These are phyloP conservation scores for Chenopodium album DNA, from an alignment of 148 eudicot genomes.

Conservation along the genomic window DNA sequence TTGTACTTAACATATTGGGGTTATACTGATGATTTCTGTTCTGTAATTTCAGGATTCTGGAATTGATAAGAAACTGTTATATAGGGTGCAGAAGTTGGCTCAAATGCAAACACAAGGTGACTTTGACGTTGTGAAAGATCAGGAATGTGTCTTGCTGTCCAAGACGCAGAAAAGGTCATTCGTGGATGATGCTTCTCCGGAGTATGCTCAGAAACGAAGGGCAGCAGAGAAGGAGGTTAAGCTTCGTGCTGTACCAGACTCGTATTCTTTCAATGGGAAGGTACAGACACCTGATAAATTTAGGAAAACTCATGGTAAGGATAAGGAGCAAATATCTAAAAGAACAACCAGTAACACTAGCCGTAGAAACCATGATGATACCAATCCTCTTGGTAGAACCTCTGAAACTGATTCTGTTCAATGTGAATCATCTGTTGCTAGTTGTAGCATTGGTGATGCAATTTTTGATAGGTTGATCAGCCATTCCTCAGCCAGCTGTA, in stretches of 20 bases:
- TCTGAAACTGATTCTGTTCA: conserved; percentile 42
- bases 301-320: conserved; percentile 8
- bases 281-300: conserved; percentile 49
- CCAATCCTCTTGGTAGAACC: conserved; percentile 22
- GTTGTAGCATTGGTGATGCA: conserved; percentile 43
- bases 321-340: conserved; percentile 31
- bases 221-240: conserved; percentile 6
- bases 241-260: background rate
- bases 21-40: no score
- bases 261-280: conserved; percentile 36
- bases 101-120: conserved; percentile 14
- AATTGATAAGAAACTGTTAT: conserved; percentile 20
- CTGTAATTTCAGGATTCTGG: background rate
- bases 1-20: background rate
- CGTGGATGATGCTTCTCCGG: conserved; percentile 1
- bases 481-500: conserved; percentile 30
- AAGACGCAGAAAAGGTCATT: conserved; percentile 10
- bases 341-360: conserved; percentile 25
- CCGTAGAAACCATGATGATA: conserved; percentile 27
- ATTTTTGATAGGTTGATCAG: conserved; percentile 30
- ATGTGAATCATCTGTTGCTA: conserved; percentile 51
- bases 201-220: conserved; percentile 16
- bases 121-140: background rate
- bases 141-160: background rate
- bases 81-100: conserved; percentile 7